These are phyloP conservation scores for Phaeosphaeriaceae sp. DNA, from an alignment of 2,329 filamentous ascomycete species.

Conservation along the genomic window DNA sequence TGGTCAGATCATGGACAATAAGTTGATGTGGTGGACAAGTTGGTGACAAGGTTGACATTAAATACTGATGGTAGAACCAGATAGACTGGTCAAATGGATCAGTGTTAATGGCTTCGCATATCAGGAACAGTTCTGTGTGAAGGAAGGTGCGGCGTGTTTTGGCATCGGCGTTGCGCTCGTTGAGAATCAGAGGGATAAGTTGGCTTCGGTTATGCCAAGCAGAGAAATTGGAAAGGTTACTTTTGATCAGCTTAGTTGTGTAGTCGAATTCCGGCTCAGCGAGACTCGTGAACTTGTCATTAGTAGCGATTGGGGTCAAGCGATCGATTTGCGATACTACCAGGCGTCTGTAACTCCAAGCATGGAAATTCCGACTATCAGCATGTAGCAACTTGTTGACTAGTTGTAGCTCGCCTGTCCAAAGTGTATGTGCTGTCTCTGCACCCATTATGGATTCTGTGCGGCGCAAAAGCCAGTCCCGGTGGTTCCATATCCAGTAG, in stretches of 20 bases:
- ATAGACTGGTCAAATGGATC: conserved; percentile 94
- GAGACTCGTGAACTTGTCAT: conserved; percentile 59
- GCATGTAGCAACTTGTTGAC: conserved; percentile 86
- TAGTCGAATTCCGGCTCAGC: conserved; percentile 84
- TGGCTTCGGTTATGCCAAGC: conserved; percentile 93
- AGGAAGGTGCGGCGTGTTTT: conserved; percentile 71
- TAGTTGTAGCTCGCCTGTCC: conserved; percentile 82
- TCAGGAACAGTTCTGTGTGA: conserved; percentile 76
- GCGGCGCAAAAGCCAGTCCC: conserved; percentile 80
- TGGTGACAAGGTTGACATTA: conserved; percentile 70
- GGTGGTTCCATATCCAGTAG: conserved; percentile 99
- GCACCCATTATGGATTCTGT: conserved; percentile 68
- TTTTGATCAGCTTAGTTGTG: conserved; percentile 84
- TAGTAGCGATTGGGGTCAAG: conserved; percentile 22
- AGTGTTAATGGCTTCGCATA: conserved; percentile 80
- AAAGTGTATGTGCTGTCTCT: conserved; percentile 67
- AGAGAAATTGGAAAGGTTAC: conserved; percentile 93
- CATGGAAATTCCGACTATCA: conserved; percentile 93
- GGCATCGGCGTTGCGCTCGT: conserved; percentile 71
- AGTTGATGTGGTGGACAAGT: conserved; percentile 58
- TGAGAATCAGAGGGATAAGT: conserved; percentile 77
- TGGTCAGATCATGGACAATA: conserved; percentile 69
- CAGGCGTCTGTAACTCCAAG: conserved; percentile 87
- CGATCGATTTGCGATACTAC: conserved; percentile 79
- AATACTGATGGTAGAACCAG: conserved; percentile 95